Evolutionary conservation across 2,329 filamentous ascomycete species (phyloP).

Genomic region (Arthrobotrys sphaeroides): DNA sequence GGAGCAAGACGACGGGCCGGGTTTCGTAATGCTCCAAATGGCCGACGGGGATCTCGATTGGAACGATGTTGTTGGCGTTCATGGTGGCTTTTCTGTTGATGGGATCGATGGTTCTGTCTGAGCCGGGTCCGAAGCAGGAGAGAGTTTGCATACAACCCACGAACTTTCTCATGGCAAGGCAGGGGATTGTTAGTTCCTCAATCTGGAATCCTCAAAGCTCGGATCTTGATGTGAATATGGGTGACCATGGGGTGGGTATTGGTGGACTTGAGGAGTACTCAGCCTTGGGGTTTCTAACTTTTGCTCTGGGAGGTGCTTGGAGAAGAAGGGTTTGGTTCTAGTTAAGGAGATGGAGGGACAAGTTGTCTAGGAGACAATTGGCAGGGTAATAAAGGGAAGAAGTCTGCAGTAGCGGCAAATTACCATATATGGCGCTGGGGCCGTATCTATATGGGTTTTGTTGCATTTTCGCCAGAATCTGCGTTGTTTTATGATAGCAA

Average conservation of each 20-base stretch:
- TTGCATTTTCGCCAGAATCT: not conserved
- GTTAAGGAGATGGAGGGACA: too few relatives aligned
- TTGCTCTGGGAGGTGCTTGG: not conserved
- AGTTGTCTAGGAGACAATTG: too few relatives aligned
- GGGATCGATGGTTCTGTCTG: constrained; percentile 7
- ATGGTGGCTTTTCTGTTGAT: constrained; percentile 31
- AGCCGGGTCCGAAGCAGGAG: constrained; percentile 22
- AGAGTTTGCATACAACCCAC: constrained; percentile 15
- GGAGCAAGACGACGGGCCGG: constrained; percentile 17
- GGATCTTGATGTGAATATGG: not conserved
- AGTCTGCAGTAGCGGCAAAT: too few relatives aligned
- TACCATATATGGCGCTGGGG: too few relatives aligned
- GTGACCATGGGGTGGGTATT: too few relatives aligned
- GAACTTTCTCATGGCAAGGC: constrained; percentile 17
- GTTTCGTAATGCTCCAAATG: constrained; percentile 31
- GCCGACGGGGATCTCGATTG: constrained; percentile 15
- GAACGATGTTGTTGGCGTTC: constrained; percentile 33
- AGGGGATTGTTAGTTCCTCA: not conserved
- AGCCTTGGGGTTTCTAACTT: not conserved
- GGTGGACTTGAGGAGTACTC: not conserved
- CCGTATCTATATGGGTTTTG: not conserved
- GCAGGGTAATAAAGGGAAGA: too few relatives aligned
- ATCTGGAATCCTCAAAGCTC: not conserved
- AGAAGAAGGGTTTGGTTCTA: not conserved
- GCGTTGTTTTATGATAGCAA: too few relatives aligned